A percentile compares a stretch with the other conserved stretches of the same genome.
Conservation (phyloP, 1,284 basidiomycete genomes). For the Irpex rosettiformis region DNA sequence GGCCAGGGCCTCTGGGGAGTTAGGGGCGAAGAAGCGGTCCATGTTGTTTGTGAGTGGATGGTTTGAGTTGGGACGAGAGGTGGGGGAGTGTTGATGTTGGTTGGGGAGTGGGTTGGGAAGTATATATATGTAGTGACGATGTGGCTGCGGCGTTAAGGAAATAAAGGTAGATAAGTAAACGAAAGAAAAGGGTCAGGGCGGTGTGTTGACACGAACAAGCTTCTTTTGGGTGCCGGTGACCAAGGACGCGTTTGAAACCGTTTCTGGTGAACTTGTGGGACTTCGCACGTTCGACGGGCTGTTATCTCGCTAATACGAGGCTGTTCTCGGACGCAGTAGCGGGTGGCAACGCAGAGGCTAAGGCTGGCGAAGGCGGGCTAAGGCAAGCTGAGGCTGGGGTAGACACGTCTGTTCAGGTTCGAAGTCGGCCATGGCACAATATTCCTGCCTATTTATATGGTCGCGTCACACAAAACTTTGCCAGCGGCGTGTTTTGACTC, state of each 20-base stretch:
- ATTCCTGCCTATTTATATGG: constrained; percentile 5
- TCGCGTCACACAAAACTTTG: constrained; percentile 5
- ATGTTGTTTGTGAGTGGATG: constrained; percentile 31
- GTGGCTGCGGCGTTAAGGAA: not conserved
- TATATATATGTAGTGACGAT: not conserved
- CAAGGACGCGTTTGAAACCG: not conserved
- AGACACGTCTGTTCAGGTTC: constrained; percentile 1
- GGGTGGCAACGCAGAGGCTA: not conserved
- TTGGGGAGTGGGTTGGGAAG: constrained; percentile 1
- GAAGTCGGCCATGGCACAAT: constrained; percentile 1
- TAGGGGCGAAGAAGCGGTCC: constrained; percentile 69
- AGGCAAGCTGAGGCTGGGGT: no score
- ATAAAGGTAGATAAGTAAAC: no score
- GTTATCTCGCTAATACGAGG: not conserved
- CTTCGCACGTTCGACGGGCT: constrained; percentile 9
- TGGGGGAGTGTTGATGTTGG: not conserved
- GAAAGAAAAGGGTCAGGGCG: not conserved
- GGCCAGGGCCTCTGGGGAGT: constrained; percentile 70
- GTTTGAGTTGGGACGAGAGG: not conserved
- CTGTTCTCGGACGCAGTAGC: not conserved
- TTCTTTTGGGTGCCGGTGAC: not conserved
- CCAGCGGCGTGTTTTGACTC: constrained; percentile 7
- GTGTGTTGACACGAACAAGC: not conserved
- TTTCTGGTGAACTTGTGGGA: constrained; percentile 4
- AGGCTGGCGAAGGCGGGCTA: not conserved